Base-by-base conservation (phyloP, 1,139 yeast species). In the Nadsonia commutata region DNA sequence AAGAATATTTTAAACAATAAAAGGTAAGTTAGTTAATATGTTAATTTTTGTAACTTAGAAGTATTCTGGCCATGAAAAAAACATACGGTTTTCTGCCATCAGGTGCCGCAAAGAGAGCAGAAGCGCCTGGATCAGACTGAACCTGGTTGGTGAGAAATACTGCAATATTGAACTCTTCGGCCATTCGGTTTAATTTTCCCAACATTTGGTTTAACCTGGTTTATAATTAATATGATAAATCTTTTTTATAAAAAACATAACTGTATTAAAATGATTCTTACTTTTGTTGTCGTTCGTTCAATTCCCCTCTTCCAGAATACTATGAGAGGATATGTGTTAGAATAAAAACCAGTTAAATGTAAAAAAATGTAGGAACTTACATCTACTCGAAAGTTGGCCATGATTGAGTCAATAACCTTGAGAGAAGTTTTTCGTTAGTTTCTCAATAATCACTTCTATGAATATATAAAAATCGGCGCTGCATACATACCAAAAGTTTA, bases 51-150 rank as follows among this genome's bases (percentile, higher is more conserved):
- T 3, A 3, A 31, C 6, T 17, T 22, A 37, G 20, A 36, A 20
- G 18, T 13, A 18, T 19, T 20, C n/a, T n/a, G n/a, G n/a, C n/a
- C 17, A n/a, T 17, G 27, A 39, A 22, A 5, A 19, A 20, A 16
- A 53, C 63, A 46, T 45, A 59, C 53, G 81, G 81, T 53, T 76
- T 76, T 48, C 80, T 65, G 8, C 80, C 79, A 57, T 76, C 81
- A 17, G 77, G 78, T 31, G 77, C 65, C 1, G 80, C 80, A 62
- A 76, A 76, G 44, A 76, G 57, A 2, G 79, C 74, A 44, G 78
- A 72, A 0, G 80, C 81, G 39, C 81, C 81, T 1, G 80, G 80
- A 51, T 76, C 80, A n/a, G 78, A 71, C 55, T 76, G 81, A 9
- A 74, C 80, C 54, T 76, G 80, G 47, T 75, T 75, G 1, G 80